Base-by-base conservation (phyloP, 768 basidiomycete species). In the Trametes coccinea region DNA sequence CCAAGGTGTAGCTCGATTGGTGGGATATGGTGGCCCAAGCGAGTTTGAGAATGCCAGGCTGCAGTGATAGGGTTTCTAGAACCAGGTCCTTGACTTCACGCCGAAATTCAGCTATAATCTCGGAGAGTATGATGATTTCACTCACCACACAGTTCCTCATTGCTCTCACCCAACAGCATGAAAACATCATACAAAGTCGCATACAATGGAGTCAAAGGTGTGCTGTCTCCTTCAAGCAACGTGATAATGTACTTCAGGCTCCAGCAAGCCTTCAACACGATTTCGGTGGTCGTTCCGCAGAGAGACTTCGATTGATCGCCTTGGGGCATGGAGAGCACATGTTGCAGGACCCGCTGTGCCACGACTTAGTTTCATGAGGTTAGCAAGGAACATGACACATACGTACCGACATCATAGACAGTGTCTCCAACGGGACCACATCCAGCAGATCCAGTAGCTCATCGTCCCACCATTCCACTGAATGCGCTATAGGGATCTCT, bases 81-180 rank as follows among this genome's bases (percentile, higher is more conserved):
- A 67, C 33, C 10, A 63, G 41, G 44, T 62, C 73, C 71, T n/a
- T 73, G 27, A 53, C 53, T 67, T 27, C 3, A 55, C 14, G 17
- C 14, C 13, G 16, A 16, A 67, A 68, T 68, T 75, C 75, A 17
- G 13, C 30, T 31, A 29, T 0, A 11, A 2, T 6, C 14, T 17
- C 14, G 7, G 1, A 37, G 34, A 6, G 5, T 11, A 5, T 11
- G 5, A 11, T 5, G 6, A 37, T 47, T 37, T 8, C 46, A 59
- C 68, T 13, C 39, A 69, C 70, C 54, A 10, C 22, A 27, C 1
- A 58, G 29, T 14, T 59, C 68, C 3, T 39, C 9, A 0, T 22
- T 40, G 1, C n/a, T 43, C 4, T 67, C 56, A 9, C 53, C 54
- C 10, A 71, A 54, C 1, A 52, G 14, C 2, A 66, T 13, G 51